Evolutionary conservation across 345 rosid genomes (phyloP).

Genomic region (Eucalyptus tenuipes): DNA sequence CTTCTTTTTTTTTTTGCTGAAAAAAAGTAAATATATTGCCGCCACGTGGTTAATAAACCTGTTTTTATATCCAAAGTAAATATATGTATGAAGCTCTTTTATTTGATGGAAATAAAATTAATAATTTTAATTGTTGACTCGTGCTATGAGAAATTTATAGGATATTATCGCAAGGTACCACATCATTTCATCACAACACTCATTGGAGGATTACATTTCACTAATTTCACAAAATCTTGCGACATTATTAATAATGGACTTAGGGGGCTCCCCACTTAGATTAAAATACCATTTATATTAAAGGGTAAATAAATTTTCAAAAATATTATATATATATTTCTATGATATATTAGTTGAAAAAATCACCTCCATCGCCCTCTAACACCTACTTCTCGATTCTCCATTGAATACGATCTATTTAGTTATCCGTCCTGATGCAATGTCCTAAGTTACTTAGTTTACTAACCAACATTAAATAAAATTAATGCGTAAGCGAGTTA

Average conservation of each 20-base stretch:
- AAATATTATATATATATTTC: not conserved
- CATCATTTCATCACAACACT: not conserved
- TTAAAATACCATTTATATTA: not conserved
- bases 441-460: not conserved
- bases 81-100: not conserved
- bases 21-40: not conserved
- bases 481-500: not conserved
- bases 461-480: not conserved
- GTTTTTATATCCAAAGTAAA: not conserved
- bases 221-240: not conserved
- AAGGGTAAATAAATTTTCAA: not conserved
- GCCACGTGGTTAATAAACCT: not conserved
- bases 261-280: not conserved
- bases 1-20: not conserved
- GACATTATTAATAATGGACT: not conserved
- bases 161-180: not conserved
- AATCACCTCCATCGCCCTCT: not conserved
- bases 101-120: not conserved
- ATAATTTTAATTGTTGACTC: not conserved
- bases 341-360: not conserved
- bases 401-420: not conserved
- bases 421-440: not conserved
- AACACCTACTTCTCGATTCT: not conserved
- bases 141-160: not conserved
- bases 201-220: not conserved